Percentiles rank a stretch among this genome's conserved stretches.
phyloP scores from a whole-genome alignment of 2,329 filamentous ascomycete genomes.

The Ophiostoma australiae region DNA sequence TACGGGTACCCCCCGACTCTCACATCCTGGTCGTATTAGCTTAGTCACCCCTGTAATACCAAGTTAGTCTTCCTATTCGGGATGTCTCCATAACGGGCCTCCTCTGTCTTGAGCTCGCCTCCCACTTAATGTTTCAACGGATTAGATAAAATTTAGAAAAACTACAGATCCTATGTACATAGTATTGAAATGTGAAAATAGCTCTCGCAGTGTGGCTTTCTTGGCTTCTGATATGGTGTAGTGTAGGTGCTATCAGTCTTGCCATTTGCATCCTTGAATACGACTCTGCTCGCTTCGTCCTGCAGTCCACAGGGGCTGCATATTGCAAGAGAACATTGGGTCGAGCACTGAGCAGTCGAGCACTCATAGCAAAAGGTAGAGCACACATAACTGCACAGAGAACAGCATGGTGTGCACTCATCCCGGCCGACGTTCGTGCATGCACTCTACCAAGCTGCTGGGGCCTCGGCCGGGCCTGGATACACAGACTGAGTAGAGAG shows the following conservation, averaged over 20 bases:
- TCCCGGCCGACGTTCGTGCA: background rate
- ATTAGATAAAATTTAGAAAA: background rate
- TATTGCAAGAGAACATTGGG: background rate
- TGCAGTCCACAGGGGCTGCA: background rate
- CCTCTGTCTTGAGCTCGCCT: background rate
- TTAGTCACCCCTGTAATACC: background rate
- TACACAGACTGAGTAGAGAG: no score
- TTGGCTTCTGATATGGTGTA: background rate
- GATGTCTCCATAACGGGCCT: background rate
- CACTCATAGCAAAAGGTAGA: background rate
- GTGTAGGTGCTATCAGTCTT: background rate
- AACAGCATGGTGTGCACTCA: background rate
- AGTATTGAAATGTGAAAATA: no score
- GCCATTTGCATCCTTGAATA: background rate
- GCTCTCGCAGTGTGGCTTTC: background rate
- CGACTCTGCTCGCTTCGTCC: slow-evolving; percentile 5
- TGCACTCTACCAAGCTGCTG: background rate
- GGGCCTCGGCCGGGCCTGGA: background rate
- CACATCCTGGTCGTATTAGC: background rate
- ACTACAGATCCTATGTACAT: no score
- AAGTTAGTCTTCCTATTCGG: slow-evolving; percentile 1
- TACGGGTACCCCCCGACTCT: background rate
- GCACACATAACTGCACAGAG: no score
- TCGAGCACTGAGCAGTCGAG: background rate
- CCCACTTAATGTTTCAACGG: background rate